Percentiles rank a stretch among this genome's conserved stretches.
These are phyloP conservation scores for Lasiodiplodia sp. DNA, from an alignment of 2,329 filamentous ascomycete species.

Conservation along the genomic window DNA sequence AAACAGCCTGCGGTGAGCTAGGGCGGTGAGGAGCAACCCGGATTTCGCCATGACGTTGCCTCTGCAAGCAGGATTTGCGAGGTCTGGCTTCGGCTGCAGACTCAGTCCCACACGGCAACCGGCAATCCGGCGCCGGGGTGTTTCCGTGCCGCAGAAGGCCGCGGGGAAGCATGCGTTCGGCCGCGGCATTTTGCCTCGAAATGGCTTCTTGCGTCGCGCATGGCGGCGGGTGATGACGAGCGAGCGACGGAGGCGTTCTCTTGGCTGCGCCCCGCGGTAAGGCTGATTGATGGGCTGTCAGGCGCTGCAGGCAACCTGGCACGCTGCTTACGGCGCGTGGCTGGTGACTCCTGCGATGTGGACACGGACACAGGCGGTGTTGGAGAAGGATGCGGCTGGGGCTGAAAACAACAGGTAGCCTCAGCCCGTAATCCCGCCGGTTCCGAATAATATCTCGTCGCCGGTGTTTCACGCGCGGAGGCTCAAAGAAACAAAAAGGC, in stretches of 20 bases:
- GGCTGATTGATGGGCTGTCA: constrained; percentile 18
- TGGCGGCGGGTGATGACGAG: constrained; percentile 19
- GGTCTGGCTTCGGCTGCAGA: background rate
- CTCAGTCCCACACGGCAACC: background rate
- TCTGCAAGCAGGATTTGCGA: background rate
- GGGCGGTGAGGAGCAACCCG: background rate
- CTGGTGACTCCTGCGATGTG: constrained; percentile 9
- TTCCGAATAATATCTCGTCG: background rate
- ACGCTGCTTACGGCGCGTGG: constrained; percentile 22
- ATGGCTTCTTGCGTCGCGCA: constrained; percentile 5
- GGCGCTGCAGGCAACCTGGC: constrained; percentile 16
- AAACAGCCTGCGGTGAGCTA: background rate
- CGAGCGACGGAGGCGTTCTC: background rate
- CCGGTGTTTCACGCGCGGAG: constrained; percentile 4
- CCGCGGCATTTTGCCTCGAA: constrained; percentile 11
- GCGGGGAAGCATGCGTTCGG: constrained; percentile 8
- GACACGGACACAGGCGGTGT: background rate
- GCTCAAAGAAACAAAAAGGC: constrained; percentile 17
- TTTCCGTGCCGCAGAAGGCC: background rate
- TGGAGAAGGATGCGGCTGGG: background rate
- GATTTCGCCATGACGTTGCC: background rate
- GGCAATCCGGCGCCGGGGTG: background rate
- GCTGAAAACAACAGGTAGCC: constrained; percentile 19
- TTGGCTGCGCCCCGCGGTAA: constrained; percentile 22
- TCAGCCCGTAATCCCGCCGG: constrained; percentile 8